Conservation (phyloP, 768 basidiomycete species). For the Leccinum aurantiacum region DNA sequence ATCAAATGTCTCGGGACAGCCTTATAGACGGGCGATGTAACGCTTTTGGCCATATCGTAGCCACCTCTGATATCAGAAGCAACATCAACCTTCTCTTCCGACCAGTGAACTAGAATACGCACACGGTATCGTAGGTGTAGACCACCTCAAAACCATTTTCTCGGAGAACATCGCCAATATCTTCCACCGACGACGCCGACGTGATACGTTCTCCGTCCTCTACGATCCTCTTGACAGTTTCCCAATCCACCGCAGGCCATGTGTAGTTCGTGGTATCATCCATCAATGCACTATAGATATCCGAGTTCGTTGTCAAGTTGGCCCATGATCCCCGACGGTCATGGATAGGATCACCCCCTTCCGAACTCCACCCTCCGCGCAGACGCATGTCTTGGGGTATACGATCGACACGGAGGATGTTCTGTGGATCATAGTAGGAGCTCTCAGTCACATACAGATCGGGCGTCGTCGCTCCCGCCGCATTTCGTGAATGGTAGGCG, state of each 20-base stretch:
- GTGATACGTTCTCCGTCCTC: slow-evolving; percentile 22
- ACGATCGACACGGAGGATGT: slow-evolving; percentile 37
- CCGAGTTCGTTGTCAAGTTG: slow-evolving; percentile 11
- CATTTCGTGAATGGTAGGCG: slow-evolving; percentile 32
- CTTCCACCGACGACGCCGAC: slow-evolving; percentile 24
- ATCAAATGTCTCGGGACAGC: slow-evolving; percentile 35
- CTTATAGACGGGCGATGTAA: slow-evolving; percentile 35
- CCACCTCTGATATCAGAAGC: slow-evolving; percentile 30
- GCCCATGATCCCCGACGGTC: slow-evolving; percentile 25
- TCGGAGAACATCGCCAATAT: slow-evolving; percentile 34
- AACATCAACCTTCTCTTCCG: background rate
- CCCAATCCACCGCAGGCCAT: slow-evolving; percentile 28
- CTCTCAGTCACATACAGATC: slow-evolving; percentile 38
- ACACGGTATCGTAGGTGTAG: slow-evolving; percentile 43
- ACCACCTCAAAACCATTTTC: slow-evolving; percentile 42
- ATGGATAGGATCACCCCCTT: slow-evolving; percentile 14
- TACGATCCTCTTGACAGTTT: slow-evolving; percentile 20
- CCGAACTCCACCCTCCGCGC: slow-evolving; percentile 32
- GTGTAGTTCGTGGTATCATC: slow-evolving; percentile 4
- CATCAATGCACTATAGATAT: slow-evolving; percentile 20
- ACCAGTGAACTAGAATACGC: slow-evolving; percentile 19
- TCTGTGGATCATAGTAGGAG: slow-evolving; percentile 37
- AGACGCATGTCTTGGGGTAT: slow-evolving; percentile 33
- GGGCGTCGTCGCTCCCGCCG: slow-evolving; percentile 18
- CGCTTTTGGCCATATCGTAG: slow-evolving; percentile 40